Evolutionary conservation across 495 filamentous ascomycete species (phyloP).

Genomic region (Penicillium cataractarum): DNA sequence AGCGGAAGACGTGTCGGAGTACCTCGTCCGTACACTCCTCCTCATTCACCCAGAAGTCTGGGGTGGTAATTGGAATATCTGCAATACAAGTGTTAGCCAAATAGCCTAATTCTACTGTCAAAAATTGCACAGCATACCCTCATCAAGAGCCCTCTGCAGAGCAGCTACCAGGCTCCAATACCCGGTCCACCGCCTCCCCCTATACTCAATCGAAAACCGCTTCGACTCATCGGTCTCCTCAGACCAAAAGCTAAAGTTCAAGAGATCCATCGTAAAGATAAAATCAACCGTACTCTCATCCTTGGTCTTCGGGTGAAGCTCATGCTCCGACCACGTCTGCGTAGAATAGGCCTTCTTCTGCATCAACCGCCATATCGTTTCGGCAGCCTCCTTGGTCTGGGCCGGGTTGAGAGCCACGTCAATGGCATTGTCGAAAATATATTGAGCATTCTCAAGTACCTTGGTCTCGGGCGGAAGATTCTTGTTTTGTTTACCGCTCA

Average conservation of each 20-base stretch:
- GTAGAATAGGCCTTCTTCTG: constrained; percentile 81
- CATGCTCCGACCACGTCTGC: constrained; percentile 82
- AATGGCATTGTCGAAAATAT: constrained; percentile 89
- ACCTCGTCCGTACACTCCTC: constrained; percentile 74
- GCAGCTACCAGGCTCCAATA: constrained; percentile 94
- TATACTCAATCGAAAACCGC: constrained; percentile 79
- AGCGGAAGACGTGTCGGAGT: constrained; percentile 80
- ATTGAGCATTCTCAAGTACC: constrained; percentile 81
- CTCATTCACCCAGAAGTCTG: constrained; percentile 84
- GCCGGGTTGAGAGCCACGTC: constrained; percentile 85
- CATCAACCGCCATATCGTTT: constrained; percentile 77
- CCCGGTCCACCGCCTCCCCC: constrained; percentile 81
- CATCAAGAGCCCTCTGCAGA: constrained; percentile 84
- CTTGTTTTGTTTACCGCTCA: constrained; percentile 56
- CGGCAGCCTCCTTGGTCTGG: constrained; percentile 78
- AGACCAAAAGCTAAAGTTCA: constrained; percentile 98
- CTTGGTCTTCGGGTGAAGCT: constrained; percentile 83
- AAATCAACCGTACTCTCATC: constrained; percentile 81
- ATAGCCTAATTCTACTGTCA: too few relatives aligned
- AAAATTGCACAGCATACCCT: constrained; percentile 57
- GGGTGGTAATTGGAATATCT: constrained; percentile 88
- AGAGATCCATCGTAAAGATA: constrained; percentile 93
- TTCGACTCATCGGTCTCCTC: constrained; percentile 60
- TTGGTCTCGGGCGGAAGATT: constrained; percentile 66
- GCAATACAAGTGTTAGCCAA: constrained; percentile 9